Percentiles rank a stretch among this genome's conserved stretches.
phyloP scores from a whole-genome alignment of 805 yeast species.

The Starmerella tilneyi region DNA sequence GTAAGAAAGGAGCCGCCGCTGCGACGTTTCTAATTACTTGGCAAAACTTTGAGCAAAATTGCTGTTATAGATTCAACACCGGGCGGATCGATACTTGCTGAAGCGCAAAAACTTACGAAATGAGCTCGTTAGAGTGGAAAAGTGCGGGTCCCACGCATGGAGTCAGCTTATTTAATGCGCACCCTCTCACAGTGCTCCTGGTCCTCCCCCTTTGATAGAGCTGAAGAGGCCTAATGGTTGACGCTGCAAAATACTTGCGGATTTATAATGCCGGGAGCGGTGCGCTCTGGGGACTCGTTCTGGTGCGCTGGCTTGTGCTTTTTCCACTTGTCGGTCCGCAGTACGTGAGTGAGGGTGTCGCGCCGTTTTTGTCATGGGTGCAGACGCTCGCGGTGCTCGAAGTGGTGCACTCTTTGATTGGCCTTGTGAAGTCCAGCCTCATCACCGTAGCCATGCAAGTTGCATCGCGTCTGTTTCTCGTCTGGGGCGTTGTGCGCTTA shows the following conservation, averaged over 20 bases:
- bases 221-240: background rate
- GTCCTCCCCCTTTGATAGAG: too few species aligned
- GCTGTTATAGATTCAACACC: too few species aligned
- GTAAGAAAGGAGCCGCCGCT: background rate
- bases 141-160: too few species aligned
- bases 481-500: slow-evolving; percentile 67
- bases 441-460: slow-evolving; percentile 82
- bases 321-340: slow-evolving; percentile 51
- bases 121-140: too few species aligned
- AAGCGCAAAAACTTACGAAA: too few species aligned
- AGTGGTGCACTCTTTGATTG: slow-evolving; percentile 63
- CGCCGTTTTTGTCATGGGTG: slow-evolving; percentile 47
- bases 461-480: slow-evolving; percentile 69
- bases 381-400: slow-evolving; percentile 78
- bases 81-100: too few species aligned
- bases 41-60: too few species aligned
- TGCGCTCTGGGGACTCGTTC: slow-evolving; percentile 43
- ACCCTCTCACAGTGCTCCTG: too few species aligned
- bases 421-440: slow-evolving; percentile 76
- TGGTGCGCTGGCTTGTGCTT: slow-evolving; percentile 37
- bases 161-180: too few species aligned
- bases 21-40: too few species aligned
- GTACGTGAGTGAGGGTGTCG: slow-evolving; percentile 49
- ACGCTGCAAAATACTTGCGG: slow-evolving; percentile 30
- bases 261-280: slow-evolving; percentile 47